phyloP scores from a whole-genome alignment of 2,329 filamentous ascomycete genomes.

The Fusarium anguioides region DNA sequence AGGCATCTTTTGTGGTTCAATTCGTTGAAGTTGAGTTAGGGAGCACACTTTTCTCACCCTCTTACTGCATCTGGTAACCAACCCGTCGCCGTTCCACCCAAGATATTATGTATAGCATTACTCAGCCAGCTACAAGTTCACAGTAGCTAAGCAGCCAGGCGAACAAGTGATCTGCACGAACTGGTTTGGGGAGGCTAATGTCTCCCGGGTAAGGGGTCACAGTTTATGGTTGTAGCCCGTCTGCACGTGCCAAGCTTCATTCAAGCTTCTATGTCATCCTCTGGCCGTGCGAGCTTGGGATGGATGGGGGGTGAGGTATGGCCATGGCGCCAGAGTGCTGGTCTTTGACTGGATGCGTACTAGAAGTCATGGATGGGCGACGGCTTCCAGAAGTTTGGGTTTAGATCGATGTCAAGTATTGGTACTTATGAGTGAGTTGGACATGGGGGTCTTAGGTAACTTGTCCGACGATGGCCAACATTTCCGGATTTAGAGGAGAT shows the following conservation, averaged over 20 bases:
- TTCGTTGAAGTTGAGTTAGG: neutral
- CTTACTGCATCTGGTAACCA: constrained; percentile 28
- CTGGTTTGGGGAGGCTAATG: constrained; percentile 18
- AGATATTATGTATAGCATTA: constrained; percentile 17
- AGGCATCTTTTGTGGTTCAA: neutral
- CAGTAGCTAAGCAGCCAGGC: neutral
- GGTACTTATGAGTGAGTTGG: constrained; percentile 17
- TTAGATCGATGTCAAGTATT: constrained; percentile 26
- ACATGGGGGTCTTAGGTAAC: constrained; percentile 28
- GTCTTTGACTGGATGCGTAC: constrained; percentile 8
- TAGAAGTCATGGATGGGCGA: neutral
- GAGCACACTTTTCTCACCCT: constrained; percentile 1
- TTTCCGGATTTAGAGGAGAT: neutral
- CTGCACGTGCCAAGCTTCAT: constrained; percentile 1
- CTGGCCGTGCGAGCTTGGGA: neutral
- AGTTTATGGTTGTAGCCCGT: neutral
- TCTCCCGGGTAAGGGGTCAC: constrained; percentile 2
- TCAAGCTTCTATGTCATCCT: neutral
- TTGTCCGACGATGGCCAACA: neutral
- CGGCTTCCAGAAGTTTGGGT: constrained; percentile 23
- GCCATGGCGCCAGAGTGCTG: constrained; percentile 8
- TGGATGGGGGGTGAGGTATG: constrained; percentile 20
- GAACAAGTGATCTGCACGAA: constrained; percentile 6
- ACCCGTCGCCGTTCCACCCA: neutral
- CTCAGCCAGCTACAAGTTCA: constrained; percentile 12